Evolutionary conservation across 345 rosid genomes (phyloP).

Genomic region (thale cress (Arabidopsis thaliana)): TAIR10.1 NC_003075.7:10415001-10415500

Average conservation of each 20-base stretch:
- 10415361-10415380: slow-evolving; percentile 36
- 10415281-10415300: neutral
- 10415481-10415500: slow-evolving; percentile 11
- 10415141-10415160: slow-evolving; percentile 19
- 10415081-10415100: slow-evolving; percentile 18
- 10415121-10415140: neutral
- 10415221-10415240: slow-evolving; percentile 48
- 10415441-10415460: slow-evolving; percentile 39
- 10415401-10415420: slow-evolving; percentile 5
- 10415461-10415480: slow-evolving; percentile 23
- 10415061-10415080: slow-evolving; percentile 7
- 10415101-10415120: neutral
- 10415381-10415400: slow-evolving; percentile 35
- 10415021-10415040: slow-evolving; percentile 29
- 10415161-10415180: neutral
- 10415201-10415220: slow-evolving; percentile 25
- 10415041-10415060: slow-evolving; percentile 5
- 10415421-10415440: slow-evolving; percentile 6
- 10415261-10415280: neutral
- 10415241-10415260: neutral
- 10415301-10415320: neutral
- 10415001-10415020: slow-evolving; percentile 3
- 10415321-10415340: slow-evolving; percentile 6
- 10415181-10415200: slow-evolving; percentile 42
- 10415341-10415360: slow-evolving; percentile 38